Evolutionary conservation across 1,139 yeast species (phyloP), one percentile per base, ranked within the genome.

Genomic region (Geotrichum carabidarum): DNA sequence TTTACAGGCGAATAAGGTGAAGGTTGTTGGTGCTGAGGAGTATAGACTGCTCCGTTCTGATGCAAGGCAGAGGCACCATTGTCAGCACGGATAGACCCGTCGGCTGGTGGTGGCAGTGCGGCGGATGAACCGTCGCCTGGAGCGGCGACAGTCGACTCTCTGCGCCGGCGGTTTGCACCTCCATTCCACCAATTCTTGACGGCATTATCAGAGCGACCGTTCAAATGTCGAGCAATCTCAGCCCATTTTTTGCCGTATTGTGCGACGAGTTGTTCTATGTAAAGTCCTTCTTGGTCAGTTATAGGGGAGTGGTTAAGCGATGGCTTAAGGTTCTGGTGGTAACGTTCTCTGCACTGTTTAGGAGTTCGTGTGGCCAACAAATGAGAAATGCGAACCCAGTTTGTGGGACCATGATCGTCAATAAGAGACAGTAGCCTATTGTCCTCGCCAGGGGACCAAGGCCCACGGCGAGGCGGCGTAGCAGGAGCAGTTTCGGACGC

Each of bases 171-270:
- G 64, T 86, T 87, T 15, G 94, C 91, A 11, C 95, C 94, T 7
- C 95, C 95, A 66, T 90, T 90, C 96, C 96, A 90, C 96, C 96
- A 90, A 71, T 89, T 89, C 68, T 90, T 90, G 63, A 90, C 88
- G 32, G 96, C 93, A 69, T 90, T 90, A 70, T 90, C 97, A 15
- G 88, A 80, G 54, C 96, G 75, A 1, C 96, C 96, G 61, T 86
- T 84, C 59, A 90, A 72, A 69, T 88, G 95, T 52, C 96, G 79
- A 30, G 95, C 89, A 51, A 90, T 90, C 67, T 88, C 96, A 0
- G 96, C 96, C 97, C 97, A 90, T 65, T 87, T 81, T 69, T 89
- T 88, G 51, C 97, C 97, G 66, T 86, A 81, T 62, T 82, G 80
- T 9, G 78, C 80, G 45, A 90, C 96, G 55, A 90, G 76, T 60